phyloP scores from a whole-genome alignment of 2,329 filamentous ascomycete species.

The Botrytis fabae region DNA sequence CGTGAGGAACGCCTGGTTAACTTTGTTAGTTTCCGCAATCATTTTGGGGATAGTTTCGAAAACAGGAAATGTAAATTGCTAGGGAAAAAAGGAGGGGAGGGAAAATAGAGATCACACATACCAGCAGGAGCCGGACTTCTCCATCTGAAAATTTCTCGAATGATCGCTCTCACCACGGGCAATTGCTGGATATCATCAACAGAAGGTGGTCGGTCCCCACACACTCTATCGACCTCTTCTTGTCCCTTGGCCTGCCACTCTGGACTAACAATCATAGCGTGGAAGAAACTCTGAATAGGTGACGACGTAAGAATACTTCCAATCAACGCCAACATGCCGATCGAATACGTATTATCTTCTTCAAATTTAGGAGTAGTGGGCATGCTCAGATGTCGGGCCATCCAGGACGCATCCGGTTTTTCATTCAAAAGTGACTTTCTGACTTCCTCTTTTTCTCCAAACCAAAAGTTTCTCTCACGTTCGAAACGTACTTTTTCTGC shows the following conservation, averaged over 20 bases:
- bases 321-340: conserved; percentile 20
- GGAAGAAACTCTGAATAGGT: conserved; percentile 36
- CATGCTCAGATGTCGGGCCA: neutral
- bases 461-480: conserved; percentile 26
- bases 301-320: conserved; percentile 36
- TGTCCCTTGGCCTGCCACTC: conserved; percentile 38
- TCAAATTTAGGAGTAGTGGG: neutral
- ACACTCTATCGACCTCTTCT: conserved; percentile 49
- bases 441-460: conserved; percentile 24
- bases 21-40: conserved; percentile 32
- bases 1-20: conserved; percentile 56
- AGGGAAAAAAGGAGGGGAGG: too few relatives aligned
- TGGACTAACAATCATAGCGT: conserved; percentile 31
- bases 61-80: neutral
- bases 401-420: conserved; percentile 13
- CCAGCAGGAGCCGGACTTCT: conserved; percentile 27
- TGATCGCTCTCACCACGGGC: conserved; percentile 47
- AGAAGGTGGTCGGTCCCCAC: conserved; percentile 50
- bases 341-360: conserved; percentile 18
- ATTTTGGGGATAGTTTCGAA: conserved; percentile 30
- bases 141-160: conserved; percentile 45
- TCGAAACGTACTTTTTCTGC: conserved; percentile 21
- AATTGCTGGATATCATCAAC: conserved; percentile 49
- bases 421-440: conserved; percentile 10
- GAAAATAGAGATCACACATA: conserved; percentile 40